Conservation (phyloP, 2,329 filamentous ascomycete genomes). For the Purpureocillium takamizusanense region DNA sequence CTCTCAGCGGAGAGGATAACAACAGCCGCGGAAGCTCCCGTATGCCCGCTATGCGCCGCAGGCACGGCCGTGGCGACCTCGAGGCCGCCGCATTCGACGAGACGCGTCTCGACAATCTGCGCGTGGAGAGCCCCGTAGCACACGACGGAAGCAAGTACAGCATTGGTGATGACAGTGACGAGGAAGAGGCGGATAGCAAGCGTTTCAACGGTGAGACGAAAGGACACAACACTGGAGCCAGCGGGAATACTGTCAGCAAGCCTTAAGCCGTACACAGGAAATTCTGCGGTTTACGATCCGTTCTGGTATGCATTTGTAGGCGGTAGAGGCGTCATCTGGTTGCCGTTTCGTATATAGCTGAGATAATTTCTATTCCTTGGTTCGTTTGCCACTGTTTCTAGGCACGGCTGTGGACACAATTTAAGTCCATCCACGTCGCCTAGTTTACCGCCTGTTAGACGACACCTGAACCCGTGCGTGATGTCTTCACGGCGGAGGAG, state of each 20-base stretch:
- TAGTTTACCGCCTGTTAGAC: too few species aligned
- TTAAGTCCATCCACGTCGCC: too few species aligned
- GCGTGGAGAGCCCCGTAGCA: slow-evolving; percentile 35
- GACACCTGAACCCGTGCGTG: too few species aligned
- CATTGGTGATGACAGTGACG: slow-evolving; percentile 48
- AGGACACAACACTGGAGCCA: neutral
- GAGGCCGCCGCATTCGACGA: slow-evolving; percentile 60
- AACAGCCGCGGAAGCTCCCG: slow-evolving; percentile 22
- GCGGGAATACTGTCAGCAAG: neutral
- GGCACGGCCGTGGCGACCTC: slow-evolving; percentile 40
- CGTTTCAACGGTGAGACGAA: slow-evolving; percentile 3
- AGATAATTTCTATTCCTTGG: too few species aligned
- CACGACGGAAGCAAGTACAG: slow-evolving; percentile 41
- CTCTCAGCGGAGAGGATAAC: slow-evolving; percentile 31
- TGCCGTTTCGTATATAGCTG: too few species aligned
- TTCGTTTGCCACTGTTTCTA: too few species aligned
- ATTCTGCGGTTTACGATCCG: too few species aligned
- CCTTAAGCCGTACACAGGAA: neutral
- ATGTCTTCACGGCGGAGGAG: too few species aligned
- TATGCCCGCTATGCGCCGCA: slow-evolving; percentile 39
- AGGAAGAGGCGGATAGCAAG: slow-evolving; percentile 21
- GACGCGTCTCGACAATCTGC: slow-evolving; percentile 54
- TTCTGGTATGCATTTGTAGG: too few species aligned
- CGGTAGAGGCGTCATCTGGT: too few species aligned
- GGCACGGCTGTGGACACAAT: too few species aligned